A percentile compares a stretch with the other conserved stretches of the same genome.
Evolutionary conservation across 495 filamentous ascomycete species (phyloP).

Genomic region (Tuber calosporum): DNA sequence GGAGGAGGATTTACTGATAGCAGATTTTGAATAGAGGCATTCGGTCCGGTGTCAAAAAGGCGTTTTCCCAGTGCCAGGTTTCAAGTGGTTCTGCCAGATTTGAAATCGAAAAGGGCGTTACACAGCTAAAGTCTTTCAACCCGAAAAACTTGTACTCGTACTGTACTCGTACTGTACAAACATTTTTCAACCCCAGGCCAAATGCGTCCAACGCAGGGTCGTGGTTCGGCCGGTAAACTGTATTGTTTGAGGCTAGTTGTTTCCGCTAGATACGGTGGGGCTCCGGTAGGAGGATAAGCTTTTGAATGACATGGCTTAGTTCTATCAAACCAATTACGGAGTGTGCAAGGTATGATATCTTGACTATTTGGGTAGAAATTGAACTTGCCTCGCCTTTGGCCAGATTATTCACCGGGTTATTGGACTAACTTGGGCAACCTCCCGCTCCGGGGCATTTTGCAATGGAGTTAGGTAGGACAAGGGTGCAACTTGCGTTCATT

Average conservation of each 20-base stretch:
- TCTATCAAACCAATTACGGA: not conserved
- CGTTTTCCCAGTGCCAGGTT: no score
- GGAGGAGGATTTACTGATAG: not conserved
- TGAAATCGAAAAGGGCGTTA: no score
- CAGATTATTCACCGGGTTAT: not conserved
- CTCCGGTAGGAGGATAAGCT: not conserved
- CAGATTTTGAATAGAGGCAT: not conserved
- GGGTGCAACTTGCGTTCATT: not conserved
- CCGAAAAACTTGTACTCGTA: no score
- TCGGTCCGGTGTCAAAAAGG: no score
- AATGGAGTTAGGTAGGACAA: not conserved
- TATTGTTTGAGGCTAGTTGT: not conserved
- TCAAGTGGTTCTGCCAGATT: no score
- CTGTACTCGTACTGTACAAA: no score
- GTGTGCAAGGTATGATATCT: not conserved
- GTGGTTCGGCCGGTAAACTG: not conserved
- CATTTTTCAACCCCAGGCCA: no score
- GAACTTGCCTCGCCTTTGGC: not conserved
- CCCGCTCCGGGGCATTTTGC: not conserved
- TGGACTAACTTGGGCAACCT: not conserved
- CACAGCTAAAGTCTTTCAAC: no score
- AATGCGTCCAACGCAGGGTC: not conserved
- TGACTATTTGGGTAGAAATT: not conserved
- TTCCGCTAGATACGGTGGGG: not conserved
- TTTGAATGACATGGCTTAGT: not conserved